Evolutionary conservation across 495 filamentous ascomycete genomes (phyloP), one percentile per base, ranked within the genome.

Genomic region (Pyronema domesticum): DNA sequence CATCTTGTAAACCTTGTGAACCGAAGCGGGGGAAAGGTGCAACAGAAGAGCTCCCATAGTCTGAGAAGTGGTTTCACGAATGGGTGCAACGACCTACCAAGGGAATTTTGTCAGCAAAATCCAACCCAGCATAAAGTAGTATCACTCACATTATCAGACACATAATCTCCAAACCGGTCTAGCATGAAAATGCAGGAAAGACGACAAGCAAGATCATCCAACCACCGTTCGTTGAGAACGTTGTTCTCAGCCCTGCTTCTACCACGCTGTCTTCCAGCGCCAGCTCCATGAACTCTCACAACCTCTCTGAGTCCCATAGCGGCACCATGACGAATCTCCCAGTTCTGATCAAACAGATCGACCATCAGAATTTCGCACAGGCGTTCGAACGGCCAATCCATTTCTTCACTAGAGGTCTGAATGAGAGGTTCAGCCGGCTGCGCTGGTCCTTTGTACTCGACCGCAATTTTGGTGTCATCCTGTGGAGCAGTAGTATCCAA

Each of bases 291-390:
- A 13, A 94, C 86, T 47, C 91, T 80, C 56, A 94, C 74, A 36
- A 96, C 79, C 68, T 98, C 93, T 60, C 93, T 79, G 33, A 98
- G 71, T 35, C 86, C 93, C 82, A 98, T 89, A 17, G 91, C 88
- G 44, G 91, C 89, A 56, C 91, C 91, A 69, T 98, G 91, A n/a
- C 91, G 81, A 36, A 88, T 85, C 68, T 98, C 91, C 91, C 91
- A 98, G 60, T 86, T 80, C 3, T 80, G 73, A 71, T 98, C 89
- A 59, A 98, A 95, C 11, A 98, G 73, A 66, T 98, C 91, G 45
- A 95, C 74, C 58, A 80, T 86, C 47, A 98, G 76, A 60, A 95
- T 83, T 58, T 96, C 91, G 68, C 88, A 96, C 53, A 96, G 80
- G 48, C 84, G 80, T 59, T 95, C 89, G 63, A 80, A 91, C 3